Conservation (phyloP, 192 early-diverging fungal species). For the Entomortierella lignicola region DNA sequence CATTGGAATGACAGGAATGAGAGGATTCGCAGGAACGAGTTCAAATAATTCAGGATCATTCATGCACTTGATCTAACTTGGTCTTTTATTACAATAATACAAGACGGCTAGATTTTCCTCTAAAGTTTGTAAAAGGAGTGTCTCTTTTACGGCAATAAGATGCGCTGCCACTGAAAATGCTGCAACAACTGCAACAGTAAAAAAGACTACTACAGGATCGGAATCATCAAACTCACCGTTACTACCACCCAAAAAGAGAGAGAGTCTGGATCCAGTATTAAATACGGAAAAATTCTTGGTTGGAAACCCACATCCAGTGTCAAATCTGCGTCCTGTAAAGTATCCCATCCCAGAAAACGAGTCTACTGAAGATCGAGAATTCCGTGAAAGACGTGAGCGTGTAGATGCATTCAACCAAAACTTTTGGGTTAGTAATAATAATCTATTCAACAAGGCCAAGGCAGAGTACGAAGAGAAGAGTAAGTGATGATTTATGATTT, state of each 20-base stretch:
- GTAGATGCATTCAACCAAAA: constrained; percentile 66
- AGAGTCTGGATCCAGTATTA: constrained; percentile 30
- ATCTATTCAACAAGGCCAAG: constrained; percentile 62
- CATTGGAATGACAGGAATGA: neutral
- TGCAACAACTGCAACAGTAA: constrained; percentile 8
- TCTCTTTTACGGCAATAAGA: neutral
- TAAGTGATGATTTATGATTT: constrained; percentile 37
- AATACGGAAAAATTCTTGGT: constrained; percentile 51
- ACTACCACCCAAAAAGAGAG: constrained; percentile 19
- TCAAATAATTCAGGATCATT: too few species aligned
- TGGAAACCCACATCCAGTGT: constrained; percentile 65
- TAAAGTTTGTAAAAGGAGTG: constrained; percentile 4
- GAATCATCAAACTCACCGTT: neutral
- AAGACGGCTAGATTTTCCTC: neutral
- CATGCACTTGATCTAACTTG: too few species aligned
- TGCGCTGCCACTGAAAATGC: neutral
- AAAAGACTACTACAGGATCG: neutral
- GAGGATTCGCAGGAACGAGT: neutral
- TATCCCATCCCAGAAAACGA: constrained; percentile 61
- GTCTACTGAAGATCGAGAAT: constrained; percentile 58
- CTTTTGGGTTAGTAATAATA: constrained; percentile 69
- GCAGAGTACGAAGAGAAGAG: constrained; percentile 62
- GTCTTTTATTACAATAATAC: neutral
- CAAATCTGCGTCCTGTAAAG: constrained; percentile 64
- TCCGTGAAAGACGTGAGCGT: constrained; percentile 57